Evolutionary conservation across 768 basidiomycete genomes (phyloP).

Genomic region (Leccinum disarticulatum): DNA sequence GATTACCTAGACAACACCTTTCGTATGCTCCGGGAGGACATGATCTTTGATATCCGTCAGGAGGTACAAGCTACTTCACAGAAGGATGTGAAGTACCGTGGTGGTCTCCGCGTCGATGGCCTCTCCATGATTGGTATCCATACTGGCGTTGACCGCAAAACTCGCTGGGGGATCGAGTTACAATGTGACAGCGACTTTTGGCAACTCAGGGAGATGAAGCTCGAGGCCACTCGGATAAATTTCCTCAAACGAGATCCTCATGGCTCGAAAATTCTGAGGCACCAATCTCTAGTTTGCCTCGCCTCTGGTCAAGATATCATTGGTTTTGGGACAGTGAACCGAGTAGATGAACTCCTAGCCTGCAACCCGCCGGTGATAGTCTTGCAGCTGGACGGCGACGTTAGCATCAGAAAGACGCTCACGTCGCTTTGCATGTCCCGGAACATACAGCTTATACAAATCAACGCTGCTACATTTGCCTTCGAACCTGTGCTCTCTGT

Average conservation of each 20-base stretch:
- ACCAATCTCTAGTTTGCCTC: conserved; percentile 56
- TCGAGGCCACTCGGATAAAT: conserved; percentile 32
- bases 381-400: conserved; percentile 49
- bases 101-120: conserved; percentile 32
- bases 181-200: conserved; percentile 36
- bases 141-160: conserved; percentile 22
- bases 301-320: conserved; percentile 49
- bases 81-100: conserved; percentile 39
- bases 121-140: conserved; percentile 39
- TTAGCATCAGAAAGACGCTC: conserved; percentile 39
- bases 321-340: conserved; percentile 53
- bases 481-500: conserved; percentile 62
- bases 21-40: conserved; percentile 62
- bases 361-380: conserved; percentile 48
- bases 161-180: conserved; percentile 44
- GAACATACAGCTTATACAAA: conserved; percentile 48
- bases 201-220: conserved; percentile 30
- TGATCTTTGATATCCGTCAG: conserved; percentile 57
- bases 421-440: conserved; percentile 34
- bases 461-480: conserved; percentile 59
- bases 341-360: conserved; percentile 54
- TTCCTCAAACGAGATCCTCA: conserved; percentile 35
- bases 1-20: conserved; percentile 65
- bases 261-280: conserved; percentile 41
- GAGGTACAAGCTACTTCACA: conserved; percentile 44